phyloP scores from a whole-genome alignment of 1,284 basidiomycete species.

The Sanguinoderma infundibulare region DNA sequence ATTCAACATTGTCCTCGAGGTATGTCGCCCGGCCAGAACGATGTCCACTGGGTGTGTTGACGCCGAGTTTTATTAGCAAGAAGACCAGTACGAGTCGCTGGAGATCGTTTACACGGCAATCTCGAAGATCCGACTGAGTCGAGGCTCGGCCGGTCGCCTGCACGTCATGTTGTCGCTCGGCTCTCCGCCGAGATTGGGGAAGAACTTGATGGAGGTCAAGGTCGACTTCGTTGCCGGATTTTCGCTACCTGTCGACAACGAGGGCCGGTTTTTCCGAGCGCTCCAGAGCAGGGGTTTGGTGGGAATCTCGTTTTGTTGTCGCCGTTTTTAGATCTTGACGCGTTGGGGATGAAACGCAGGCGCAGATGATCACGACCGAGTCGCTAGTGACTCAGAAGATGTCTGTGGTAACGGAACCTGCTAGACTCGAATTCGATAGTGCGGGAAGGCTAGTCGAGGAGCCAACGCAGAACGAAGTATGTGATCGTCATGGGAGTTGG shows the following conservation, averaged over 20 bases:
- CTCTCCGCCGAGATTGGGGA: constrained; percentile 23
- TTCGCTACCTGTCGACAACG: neutral
- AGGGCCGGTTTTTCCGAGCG: constrained; percentile 2
- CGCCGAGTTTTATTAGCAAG: constrained; percentile 30
- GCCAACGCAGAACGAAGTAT: constrained; percentile 26
- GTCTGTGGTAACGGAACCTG: constrained; percentile 24
- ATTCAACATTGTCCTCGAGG: constrained; percentile 52
- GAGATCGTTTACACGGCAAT: constrained; percentile 50
- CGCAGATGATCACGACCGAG: neutral
- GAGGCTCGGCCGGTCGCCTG: neutral
- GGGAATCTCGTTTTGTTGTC: neutral
- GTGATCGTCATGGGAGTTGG: neutral
- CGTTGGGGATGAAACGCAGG: neutral
- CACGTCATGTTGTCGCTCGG: constrained; percentile 12
- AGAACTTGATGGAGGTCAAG: constrained; percentile 15
- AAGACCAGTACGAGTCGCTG: constrained; percentile 46
- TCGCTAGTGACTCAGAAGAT: constrained; percentile 14
- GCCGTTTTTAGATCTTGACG: neutral
- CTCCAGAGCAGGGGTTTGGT: constrained; percentile 16
- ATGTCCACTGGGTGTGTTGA: neutral
- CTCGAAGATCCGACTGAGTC: constrained; percentile 38
- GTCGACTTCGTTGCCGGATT: neutral
- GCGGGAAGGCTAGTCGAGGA: constrained; percentile 21
- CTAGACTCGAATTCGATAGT: constrained; percentile 25
- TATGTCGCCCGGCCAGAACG: constrained; percentile 16